Evolutionary conservation across 2,329 filamentous ascomycete genomes (phyloP).

Genomic region (Colletotrichum noveboracense): DNA sequence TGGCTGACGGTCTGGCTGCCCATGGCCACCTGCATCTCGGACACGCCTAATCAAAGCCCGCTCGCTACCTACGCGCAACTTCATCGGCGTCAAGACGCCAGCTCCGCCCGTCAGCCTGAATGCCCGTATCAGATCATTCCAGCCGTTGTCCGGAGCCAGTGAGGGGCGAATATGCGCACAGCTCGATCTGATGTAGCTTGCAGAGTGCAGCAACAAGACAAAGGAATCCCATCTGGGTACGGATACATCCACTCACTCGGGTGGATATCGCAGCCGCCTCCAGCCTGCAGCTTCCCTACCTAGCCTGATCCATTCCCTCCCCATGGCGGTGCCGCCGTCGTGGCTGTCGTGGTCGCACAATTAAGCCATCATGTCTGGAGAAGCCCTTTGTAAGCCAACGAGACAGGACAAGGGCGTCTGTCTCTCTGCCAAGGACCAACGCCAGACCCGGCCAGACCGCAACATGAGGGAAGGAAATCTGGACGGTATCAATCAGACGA

Average conservation of each 20-base stretch:
- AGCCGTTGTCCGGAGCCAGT: neutral
- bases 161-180: conserved; percentile 7
- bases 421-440: conserved; percentile 1
- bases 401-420: conserved; percentile 3
- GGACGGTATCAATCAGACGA: conserved; percentile 19
- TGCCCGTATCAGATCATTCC: conserved; percentile 4
- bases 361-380: neutral
- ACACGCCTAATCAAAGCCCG: neutral
- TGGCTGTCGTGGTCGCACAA: neutral
- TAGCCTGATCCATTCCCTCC: neutral
- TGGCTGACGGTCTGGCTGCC: neutral
- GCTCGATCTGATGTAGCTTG: neutral
- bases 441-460: conserved; percentile 1
- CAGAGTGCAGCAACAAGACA: neutral
- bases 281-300: neutral
- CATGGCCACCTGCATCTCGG: neutral
- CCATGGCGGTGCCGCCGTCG: neutral
- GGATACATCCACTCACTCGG: neutral
- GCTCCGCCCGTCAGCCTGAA: neutral
- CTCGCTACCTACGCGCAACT: neutral
- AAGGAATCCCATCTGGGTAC: neutral
- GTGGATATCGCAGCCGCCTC: neutral
- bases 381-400: neutral
- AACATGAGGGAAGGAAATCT: neutral
- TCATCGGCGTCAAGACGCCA: neutral